phyloP scores from a whole-genome alignment of 352 stramenopile genomes.

The Aphanomyces astaci region DNA sequence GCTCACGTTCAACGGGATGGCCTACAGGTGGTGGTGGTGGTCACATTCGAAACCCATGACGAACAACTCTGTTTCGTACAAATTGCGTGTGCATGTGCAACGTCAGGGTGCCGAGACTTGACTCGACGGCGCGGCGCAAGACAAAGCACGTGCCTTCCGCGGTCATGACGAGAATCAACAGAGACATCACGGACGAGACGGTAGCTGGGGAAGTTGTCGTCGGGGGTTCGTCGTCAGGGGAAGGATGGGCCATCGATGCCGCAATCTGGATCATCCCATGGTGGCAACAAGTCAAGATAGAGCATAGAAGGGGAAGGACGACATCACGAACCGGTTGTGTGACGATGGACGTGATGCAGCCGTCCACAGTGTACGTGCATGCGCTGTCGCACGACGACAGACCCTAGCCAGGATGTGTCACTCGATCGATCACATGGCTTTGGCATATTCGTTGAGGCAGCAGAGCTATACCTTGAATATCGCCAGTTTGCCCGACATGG shows the following conservation, averaged over 20 bases:
- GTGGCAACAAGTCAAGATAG: too few relatives aligned
- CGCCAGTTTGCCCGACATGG: slow-evolving; percentile 46
- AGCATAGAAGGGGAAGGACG: background rate
- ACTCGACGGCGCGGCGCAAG: slow-evolving; percentile 46
- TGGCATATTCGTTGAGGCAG: too few relatives aligned
- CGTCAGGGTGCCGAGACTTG: slow-evolving; percentile 43
- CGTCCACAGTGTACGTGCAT: slow-evolving; percentile 43
- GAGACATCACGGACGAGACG: too few relatives aligned
- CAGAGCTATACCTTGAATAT: slow-evolving; percentile 81
- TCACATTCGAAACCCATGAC: too few relatives aligned
- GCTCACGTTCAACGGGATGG: slow-evolving; percentile 61
- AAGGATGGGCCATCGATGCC: background rate
- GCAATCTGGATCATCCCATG: background rate
- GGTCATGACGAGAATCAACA: slow-evolving; percentile 58
- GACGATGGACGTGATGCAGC: slow-evolving; percentile 63
- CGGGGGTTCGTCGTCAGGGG: background rate
- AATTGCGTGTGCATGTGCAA: slow-evolving; percentile 44
- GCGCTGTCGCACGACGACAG: slow-evolving; percentile 1
- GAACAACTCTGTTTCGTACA: slow-evolving; percentile 40
- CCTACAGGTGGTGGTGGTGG: slow-evolving; percentile 33
- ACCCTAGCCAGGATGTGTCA: background rate
- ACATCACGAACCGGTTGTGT: slow-evolving; percentile 30
- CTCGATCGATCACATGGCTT: background rate
- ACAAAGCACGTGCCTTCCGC: slow-evolving; percentile 59
- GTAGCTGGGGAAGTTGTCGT: too few relatives aligned